Conservation (phyloP, 768 basidiomycete species). For the Rhizopogon vinicolor region DNA sequence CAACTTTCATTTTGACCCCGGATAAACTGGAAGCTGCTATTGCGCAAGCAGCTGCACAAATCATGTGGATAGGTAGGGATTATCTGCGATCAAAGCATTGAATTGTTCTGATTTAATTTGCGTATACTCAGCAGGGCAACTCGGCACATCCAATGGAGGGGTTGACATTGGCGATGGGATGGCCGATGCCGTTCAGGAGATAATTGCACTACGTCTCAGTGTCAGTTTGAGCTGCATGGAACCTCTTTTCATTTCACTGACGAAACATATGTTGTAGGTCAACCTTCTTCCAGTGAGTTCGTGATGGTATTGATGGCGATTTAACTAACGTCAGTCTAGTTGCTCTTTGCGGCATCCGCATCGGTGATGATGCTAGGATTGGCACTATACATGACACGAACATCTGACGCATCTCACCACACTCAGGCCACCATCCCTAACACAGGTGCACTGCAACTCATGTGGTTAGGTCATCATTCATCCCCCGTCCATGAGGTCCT, state of each 20-base stretch:
- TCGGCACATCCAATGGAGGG: neutral
- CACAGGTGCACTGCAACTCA: neutral
- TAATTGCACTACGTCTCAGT: neutral
- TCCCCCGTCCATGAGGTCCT: neutral
- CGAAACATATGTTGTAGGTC: neutral
- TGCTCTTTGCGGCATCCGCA: neutral
- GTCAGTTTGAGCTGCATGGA: neutral
- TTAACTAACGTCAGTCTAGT: neutral
- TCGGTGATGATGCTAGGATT: neutral
- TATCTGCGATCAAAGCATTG: neutral
- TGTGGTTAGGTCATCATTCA: neutral
- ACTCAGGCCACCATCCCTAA: neutral
- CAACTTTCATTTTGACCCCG: neutral
- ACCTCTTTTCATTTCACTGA: neutral
- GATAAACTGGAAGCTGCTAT: neutral
- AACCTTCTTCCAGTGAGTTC: slow-evolving; percentile 1
- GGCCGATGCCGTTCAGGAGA: neutral
- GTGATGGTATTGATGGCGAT: neutral
- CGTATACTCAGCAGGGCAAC: neutral
- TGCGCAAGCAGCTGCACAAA: neutral
- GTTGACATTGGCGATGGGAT: neutral
- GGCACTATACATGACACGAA: neutral
- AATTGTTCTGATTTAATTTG: neutral
- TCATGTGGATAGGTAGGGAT: neutral
- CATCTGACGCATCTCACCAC: neutral